Evolutionary conservation across 2,329 filamentous ascomycete species (phyloP).

Genomic region (Thielaviopsis punctulata): DNA sequence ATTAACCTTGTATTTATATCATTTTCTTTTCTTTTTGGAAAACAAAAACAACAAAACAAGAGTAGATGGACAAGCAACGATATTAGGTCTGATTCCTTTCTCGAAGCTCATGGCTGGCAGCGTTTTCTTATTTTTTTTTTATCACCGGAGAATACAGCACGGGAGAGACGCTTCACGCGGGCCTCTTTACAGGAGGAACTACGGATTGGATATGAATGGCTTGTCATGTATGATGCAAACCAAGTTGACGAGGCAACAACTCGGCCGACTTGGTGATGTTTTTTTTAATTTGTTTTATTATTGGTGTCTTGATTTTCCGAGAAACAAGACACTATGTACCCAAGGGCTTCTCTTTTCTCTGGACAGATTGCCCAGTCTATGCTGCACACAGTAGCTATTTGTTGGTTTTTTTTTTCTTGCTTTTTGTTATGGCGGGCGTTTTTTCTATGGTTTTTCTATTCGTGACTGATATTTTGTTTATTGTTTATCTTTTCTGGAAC

Average conservation of each 20-base stretch:
- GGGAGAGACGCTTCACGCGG: neutral
- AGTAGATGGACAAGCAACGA: neutral
- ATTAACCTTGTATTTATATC: conserved; percentile 4
- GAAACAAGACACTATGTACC: no score
- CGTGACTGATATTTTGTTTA: neutral
- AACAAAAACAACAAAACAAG: neutral
- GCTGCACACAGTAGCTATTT: neutral
- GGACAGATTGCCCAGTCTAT: neutral
- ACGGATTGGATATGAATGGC: neutral
- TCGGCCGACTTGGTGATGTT: neutral
- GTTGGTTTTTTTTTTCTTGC: neutral
- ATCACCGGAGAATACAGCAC: neutral
- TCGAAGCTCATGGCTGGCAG: neutral
- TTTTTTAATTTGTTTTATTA: neutral
- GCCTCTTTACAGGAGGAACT: neutral
- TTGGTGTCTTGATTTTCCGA: neutral
- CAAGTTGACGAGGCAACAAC: neutral
- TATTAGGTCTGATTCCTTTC: neutral
- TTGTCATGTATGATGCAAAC: neutral
- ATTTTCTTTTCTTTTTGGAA: conserved; percentile 1
- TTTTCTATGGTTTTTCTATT: neutral
- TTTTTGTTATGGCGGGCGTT: neutral
- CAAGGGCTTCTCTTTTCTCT: neutral
- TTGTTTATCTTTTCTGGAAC: neutral
- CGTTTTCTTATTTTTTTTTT: conserved; percentile 1